phyloP scores from a whole-genome alignment of 352 stramenopile genomes.

The Pythium aquatile region DNA sequence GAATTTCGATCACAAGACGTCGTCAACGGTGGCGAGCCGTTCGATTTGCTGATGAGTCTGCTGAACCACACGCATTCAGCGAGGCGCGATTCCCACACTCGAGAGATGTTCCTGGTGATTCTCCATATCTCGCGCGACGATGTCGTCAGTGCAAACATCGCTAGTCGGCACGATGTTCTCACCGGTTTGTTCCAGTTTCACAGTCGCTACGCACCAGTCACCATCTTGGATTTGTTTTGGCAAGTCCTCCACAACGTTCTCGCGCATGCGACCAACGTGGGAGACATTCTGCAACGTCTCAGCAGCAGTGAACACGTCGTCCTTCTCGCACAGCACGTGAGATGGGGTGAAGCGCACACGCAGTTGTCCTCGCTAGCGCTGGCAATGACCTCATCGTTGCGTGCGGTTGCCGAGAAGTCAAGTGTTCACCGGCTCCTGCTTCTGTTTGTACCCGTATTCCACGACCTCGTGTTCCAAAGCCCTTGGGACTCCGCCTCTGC shows the following conservation, averaged over 20 bases:
- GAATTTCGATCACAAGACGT: constrained; percentile 4
- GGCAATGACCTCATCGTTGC: not conserved
- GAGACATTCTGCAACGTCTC: constrained; percentile 9
- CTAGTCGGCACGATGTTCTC: constrained; percentile 10
- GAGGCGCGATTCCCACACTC: not conserved
- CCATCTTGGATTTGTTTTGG: constrained; percentile 8
- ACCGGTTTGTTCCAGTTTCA: constrained; percentile 12
- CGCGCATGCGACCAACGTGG: not conserved
- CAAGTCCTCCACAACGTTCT: constrained; percentile 16
- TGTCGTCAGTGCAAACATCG: not conserved
- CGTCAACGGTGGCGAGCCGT: not conserved
- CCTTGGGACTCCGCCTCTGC: not conserved
- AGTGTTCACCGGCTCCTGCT: not conserved
- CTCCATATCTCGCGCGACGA: constrained; percentile 10
- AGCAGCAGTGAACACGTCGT: not conserved
- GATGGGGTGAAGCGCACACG: not conserved
- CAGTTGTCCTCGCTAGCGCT: not conserved
- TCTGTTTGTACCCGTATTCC: constrained; percentile 10
- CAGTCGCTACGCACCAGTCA: not conserved
- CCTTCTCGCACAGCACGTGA: not conserved
- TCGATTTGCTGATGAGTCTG: constrained; percentile 12
- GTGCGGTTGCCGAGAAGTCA: constrained; percentile 4
- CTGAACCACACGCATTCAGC: not conserved
- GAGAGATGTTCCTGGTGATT: constrained; percentile 13
- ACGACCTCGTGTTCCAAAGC: not conserved